Percentiles rank a stretch among this genome's conserved stretches.
Conservation (phyloP, 768 basidiomycete species). For the Paxillus rubicundulus region DNA sequence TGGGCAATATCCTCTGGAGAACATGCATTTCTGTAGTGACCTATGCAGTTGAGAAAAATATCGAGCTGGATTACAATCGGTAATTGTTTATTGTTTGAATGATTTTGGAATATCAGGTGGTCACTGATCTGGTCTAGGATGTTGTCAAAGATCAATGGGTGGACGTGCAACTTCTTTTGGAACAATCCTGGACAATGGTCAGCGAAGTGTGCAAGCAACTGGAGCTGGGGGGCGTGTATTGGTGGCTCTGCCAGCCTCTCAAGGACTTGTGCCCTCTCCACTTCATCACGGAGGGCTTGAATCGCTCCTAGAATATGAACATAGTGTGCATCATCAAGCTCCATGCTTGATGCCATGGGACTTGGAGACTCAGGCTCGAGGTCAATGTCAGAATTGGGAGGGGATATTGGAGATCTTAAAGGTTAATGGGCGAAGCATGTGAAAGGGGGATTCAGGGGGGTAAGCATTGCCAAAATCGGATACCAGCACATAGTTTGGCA, state of each 20-base stretch:
- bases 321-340: background rate
- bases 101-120: slow-evolving; percentile 23
- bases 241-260: background rate
- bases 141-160: slow-evolving; percentile 25
- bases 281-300: background rate
- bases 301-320: background rate
- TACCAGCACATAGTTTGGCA: no score
- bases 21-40: slow-evolving; percentile 28
- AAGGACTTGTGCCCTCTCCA: background rate
- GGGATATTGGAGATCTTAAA: background rate
- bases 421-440: no score
- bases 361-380: background rate
- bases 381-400: background rate
- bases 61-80: slow-evolving; percentile 28
- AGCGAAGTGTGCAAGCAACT: slow-evolving; percentile 4
- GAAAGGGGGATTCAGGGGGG: no score
- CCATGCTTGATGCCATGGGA: background rate
- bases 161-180: slow-evolving; percentile 18
- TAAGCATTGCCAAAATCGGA: no score
- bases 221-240: background rate
- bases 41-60: slow-evolving; percentile 26
- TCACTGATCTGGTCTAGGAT: slow-evolving; percentile 18
- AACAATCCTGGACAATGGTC: slow-evolving; percentile 21
- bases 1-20: background rate
- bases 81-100: slow-evolving; percentile 19